Percentiles rank a stretch among this genome's conserved stretches.
Evolutionary conservation across 495 filamentous ascomycete genomes (phyloP).

Genomic region (Penicillium samsonianum): DNA sequence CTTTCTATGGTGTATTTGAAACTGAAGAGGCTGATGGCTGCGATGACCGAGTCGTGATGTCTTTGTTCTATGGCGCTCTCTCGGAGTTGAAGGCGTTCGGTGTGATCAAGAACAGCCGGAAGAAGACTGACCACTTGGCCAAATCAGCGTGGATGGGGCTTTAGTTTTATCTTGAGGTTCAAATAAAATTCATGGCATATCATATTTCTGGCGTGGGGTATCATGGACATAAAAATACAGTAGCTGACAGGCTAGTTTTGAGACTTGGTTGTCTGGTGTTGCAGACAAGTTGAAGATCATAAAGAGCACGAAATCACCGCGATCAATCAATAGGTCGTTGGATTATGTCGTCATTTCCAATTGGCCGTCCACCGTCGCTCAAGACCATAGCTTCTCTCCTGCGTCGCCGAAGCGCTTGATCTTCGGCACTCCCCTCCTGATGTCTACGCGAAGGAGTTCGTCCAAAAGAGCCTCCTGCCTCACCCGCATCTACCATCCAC

Average conservation of each 20-base stretch:
- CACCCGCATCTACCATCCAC: constrained; percentile 53
- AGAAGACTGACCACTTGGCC: constrained; percentile 86
- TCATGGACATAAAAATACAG: constrained; percentile 25
- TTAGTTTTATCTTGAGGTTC: constrained; percentile 32
- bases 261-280: neutral
- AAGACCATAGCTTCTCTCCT: constrained; percentile 58
- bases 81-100: constrained; percentile 85
- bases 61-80: constrained; percentile 77
- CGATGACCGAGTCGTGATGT: constrained; percentile 54
- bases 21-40: constrained; percentile 57
- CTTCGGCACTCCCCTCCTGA: constrained; percentile 48
- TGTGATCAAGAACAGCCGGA: constrained; percentile 84
- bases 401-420: constrained; percentile 50
- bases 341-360: constrained; percentile 54
- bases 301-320: neutral
- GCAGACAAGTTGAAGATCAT: neutral
- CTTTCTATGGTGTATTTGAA: constrained; percentile 76
- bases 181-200: constrained; percentile 16
- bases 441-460: constrained; percentile 36
- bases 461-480: constrained; percentile 39
- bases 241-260: neutral
- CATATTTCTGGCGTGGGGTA: constrained; percentile 26
- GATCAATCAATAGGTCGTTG: constrained; percentile 36
- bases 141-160: constrained; percentile 75
- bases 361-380: constrained; percentile 50